Conservation (phyloP, 2,329 filamentous ascomycete species). For the Botrytis byssoidea region DNA sequence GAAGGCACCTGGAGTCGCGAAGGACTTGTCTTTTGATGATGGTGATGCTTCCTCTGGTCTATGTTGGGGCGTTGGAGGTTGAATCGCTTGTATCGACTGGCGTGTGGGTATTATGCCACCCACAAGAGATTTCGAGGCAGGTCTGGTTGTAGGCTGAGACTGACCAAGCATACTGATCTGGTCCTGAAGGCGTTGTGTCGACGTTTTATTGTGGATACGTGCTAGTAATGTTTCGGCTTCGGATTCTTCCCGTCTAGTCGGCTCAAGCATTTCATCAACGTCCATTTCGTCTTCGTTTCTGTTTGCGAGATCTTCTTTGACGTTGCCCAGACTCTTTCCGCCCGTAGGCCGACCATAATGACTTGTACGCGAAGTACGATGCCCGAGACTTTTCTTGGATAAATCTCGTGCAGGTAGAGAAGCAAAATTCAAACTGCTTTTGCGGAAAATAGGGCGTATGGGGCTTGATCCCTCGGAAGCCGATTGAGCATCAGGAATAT, state of each 20-base stretch:
- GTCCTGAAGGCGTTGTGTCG: constrained; percentile 90
- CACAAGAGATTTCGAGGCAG: constrained; percentile 38
- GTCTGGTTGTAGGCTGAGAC: constrained; percentile 42
- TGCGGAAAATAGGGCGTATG: constrained; percentile 72
- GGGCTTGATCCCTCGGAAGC: constrained; percentile 72
- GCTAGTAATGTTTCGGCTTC: constrained; percentile 47
- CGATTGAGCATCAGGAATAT: constrained; percentile 50
- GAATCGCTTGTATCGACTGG: constrained; percentile 28
- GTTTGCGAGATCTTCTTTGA: constrained; percentile 47
- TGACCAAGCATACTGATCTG: constrained; percentile 77
- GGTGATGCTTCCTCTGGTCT: constrained; percentile 23
- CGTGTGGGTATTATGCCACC: constrained; percentile 26
- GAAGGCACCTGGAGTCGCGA: constrained; percentile 56
- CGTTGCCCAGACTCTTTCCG: constrained; percentile 66
- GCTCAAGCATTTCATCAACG: constrained; percentile 43
- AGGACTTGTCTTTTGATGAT: constrained; percentile 23
- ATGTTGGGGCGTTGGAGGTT: constrained; percentile 25
- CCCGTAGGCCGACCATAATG: constrained; percentile 72
- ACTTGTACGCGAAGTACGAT: constrained; percentile 68
- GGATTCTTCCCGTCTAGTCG: constrained; percentile 40
- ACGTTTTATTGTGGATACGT: constrained; percentile 75
- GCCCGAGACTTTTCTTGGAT: constrained; percentile 77
- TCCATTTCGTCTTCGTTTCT: constrained; percentile 59
- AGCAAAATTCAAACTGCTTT: constrained; percentile 94
- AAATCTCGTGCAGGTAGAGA: constrained; percentile 90